Percentiles rank a stretch among this genome's conserved stretches.
These are phyloP conservation scores for Ceratobasidium sp. DNA, from an alignment of 1,284 basidiomycete genomes.

Conservation along the genomic window DNA sequence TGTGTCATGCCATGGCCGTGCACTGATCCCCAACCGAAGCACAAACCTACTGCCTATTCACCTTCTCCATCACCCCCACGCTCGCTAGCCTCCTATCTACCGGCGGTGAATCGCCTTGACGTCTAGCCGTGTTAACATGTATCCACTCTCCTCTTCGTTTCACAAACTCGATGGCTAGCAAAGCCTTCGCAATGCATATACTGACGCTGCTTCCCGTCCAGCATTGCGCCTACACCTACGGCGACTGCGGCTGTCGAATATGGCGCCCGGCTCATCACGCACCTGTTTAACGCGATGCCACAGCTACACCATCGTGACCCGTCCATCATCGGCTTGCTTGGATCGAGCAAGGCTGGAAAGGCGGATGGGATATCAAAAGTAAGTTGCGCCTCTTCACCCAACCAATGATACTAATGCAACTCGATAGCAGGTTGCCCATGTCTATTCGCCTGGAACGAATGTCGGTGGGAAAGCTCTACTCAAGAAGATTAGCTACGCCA, in stretches of 20 bases:
- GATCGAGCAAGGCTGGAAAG: constrained; percentile 54
- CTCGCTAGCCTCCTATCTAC: neutral
- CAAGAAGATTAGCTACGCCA: constrained; percentile 43
- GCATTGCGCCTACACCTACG: constrained; percentile 74
- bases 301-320: constrained; percentile 87
- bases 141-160: neutral
- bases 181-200: neutral
- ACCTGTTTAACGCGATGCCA: constrained; percentile 94
- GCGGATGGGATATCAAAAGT: constrained; percentile 22
- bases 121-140: constrained; percentile 7
- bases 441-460: constrained; percentile 11
- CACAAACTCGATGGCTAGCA: neutral
- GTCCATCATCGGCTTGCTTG: constrained; percentile 88
- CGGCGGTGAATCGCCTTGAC: neutral
- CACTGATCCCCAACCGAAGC: too few species aligned
- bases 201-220: constrained; percentile 51
- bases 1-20: too few species aligned
- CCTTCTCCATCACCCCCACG: neutral
- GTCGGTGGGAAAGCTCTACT: constrained; percentile 23
- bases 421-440: neutral
- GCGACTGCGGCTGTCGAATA: constrained; percentile 75
- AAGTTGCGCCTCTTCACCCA: neutral
- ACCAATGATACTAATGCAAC: neutral
- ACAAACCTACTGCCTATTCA: neutral
- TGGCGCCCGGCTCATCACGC: constrained; percentile 88